These are phyloP conservation scores for Manihot esculenta DNA, from an alignment of 441 rosid species.

Conservation along the genomic window DNA sequence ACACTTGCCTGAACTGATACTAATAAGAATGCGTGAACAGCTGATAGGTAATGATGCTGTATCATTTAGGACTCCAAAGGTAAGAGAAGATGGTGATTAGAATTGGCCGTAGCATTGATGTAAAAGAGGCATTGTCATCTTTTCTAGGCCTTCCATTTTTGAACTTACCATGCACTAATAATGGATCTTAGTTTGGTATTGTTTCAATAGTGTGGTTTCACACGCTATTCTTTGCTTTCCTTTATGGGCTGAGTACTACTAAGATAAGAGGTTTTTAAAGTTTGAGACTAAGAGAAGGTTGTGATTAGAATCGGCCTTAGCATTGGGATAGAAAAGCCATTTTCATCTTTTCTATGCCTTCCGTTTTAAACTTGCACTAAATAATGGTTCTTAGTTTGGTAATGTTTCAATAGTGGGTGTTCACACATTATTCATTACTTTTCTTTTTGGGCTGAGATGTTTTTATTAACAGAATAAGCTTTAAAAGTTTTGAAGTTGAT, in stretches of 20 bases:
- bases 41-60: neutral
- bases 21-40: neutral
- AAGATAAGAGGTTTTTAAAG: too few relatives aligned
- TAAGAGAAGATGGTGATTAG: too few relatives aligned
- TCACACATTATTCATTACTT: neutral
- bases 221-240: neutral
- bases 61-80: neutral
- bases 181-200: too few relatives aligned
- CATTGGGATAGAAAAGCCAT: neutral
- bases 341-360: too few relatives aligned
- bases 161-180: too few relatives aligned
- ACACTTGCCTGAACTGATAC: neutral
- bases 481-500: neutral
- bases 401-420: neutral
- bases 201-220: too few relatives aligned
- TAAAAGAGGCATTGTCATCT: too few relatives aligned
- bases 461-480: neutral
- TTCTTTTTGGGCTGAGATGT: neutral
- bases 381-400: neutral
- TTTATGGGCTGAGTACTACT: neutral
- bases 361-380: neutral
- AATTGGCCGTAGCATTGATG: too few relatives aligned
- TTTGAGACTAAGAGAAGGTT: too few relatives aligned
- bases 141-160: too few relatives aligned
- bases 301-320: neutral